Evolutionary conservation across 805 yeast species (phyloP), one percentile per base, ranked within the genome.

Genomic region (Martiniozyma abietophila): DNA sequence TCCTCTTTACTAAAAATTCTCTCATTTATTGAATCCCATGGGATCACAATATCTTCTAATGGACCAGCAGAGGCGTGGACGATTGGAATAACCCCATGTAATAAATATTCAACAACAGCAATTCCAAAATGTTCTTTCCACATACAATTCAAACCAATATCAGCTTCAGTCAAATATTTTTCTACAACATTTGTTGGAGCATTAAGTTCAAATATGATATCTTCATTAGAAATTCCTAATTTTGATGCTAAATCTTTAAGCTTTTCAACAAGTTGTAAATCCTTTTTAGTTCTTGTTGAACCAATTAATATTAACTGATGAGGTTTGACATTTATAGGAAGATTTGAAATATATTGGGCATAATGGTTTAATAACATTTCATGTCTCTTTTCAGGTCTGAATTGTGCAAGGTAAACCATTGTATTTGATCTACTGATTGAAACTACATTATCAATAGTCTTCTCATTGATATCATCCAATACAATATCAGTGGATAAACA

Each of bases 121-220:
- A 92, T 92, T 14, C 99, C 99, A 56, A 92, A 92, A 61, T 92
- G 99, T 62, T 92, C 99, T 58, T 92, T 92, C 98, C 98, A 92
- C 99, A 92, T 92, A 20, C 95, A 86, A 50, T 92, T 89, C 25
- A 92, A 63, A 5, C 98, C 98, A 49, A 74, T 76, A 18, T 76
- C 71, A 3, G 85, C 71, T 10, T 55, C 59, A 9, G 61, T 47
- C 22, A 94, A 62, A 35, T 72, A 66, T 19, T 59, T 50, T 34
- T 73, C 61, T 10, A 94, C 76, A 12, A 64, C 67, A 2, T 63
- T 65, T 60, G 83, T 83, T 8, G 84, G 67, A 18, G 89, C 80
- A 58, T 92, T 94, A 5, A 81, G 67, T 24, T 47, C 50, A 25
- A 53, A 44, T 9, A 67, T 54, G 14, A 67, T 54, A 5, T 48